phyloP scores from a whole-genome alignment of 345 rosid species.

The Populus alba region DNA sequence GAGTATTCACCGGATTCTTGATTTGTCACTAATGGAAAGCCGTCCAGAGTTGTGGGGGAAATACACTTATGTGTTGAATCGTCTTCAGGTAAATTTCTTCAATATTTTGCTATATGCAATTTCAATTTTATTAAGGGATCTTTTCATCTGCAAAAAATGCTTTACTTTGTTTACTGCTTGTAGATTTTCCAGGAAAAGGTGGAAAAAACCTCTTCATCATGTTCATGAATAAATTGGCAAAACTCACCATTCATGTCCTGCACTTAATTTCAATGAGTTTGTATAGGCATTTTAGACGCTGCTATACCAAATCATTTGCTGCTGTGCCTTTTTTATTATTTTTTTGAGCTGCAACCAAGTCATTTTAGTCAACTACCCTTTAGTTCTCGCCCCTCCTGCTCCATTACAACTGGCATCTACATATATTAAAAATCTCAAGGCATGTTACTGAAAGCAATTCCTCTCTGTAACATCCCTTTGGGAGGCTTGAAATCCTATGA shows the following conservation, averaged over 20 bases:
- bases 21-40: slow-evolving; percentile 91
- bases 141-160: neutral
- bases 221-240: neutral
- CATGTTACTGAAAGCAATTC: neutral
- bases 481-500: neutral
- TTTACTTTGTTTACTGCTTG: neutral
- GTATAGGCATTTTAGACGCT: too few relatives aligned
- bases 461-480: neutral
- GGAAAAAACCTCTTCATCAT: neutral
- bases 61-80: slow-evolving; percentile 91
- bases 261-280: neutral
- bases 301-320: neutral
- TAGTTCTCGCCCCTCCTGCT: neutral
- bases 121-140: neutral
- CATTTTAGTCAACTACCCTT: neutral
- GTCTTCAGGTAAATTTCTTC: slow-evolving; percentile 70
- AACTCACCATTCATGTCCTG: neutral
- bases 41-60: slow-evolving; percentile 99
- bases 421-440: neutral
- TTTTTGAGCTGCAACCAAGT: neutral
- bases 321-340: neutral
- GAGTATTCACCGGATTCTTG: slow-evolving; percentile 92
- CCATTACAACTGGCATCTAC: neutral
- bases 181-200: neutral
- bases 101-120: neutral